Evolutionary conservation across 2,329 filamentous ascomycete species (phyloP).

Genomic region (Phialophora tarda): DNA sequence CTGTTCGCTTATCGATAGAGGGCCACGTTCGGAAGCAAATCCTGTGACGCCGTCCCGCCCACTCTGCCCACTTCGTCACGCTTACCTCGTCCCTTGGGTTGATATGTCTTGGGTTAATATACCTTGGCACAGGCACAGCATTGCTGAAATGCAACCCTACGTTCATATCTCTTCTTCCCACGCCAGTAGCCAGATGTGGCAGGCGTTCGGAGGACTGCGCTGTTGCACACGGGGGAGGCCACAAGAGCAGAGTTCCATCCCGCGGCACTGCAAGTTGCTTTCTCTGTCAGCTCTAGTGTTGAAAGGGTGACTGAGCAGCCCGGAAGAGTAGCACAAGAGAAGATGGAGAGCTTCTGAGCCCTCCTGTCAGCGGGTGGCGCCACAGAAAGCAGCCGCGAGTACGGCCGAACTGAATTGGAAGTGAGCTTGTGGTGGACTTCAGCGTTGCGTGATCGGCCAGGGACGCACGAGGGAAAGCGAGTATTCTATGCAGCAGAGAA

Average conservation of each 20-base stretch:
- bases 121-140: not conserved
- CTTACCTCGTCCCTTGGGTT: too few relatives aligned
- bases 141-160: not conserved
- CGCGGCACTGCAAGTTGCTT: not conserved
- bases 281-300: not conserved
- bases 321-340: not conserved
- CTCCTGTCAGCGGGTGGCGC: not conserved
- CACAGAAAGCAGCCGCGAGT: not conserved
- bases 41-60: not conserved
- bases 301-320: not conserved
- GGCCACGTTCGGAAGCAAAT: not conserved
- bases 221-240: too few relatives aligned
- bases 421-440: too few relatives aligned
- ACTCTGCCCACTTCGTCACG: too few relatives aligned
- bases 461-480: not conserved
- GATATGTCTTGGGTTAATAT: not conserved
- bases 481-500: not conserved
- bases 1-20: constrained; percentile 1
- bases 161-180: not conserved
- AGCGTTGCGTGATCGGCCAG: not conserved
- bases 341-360: not conserved
- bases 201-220: not conserved
- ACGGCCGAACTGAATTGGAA: not conserved
- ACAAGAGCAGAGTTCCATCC: not conserved
- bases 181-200: not conserved